Evolutionary conservation across 2,329 filamentous ascomycete genomes (phyloP), one percentile per base, ranked within the genome.

Genomic region (Ustulina deusta): DNA sequence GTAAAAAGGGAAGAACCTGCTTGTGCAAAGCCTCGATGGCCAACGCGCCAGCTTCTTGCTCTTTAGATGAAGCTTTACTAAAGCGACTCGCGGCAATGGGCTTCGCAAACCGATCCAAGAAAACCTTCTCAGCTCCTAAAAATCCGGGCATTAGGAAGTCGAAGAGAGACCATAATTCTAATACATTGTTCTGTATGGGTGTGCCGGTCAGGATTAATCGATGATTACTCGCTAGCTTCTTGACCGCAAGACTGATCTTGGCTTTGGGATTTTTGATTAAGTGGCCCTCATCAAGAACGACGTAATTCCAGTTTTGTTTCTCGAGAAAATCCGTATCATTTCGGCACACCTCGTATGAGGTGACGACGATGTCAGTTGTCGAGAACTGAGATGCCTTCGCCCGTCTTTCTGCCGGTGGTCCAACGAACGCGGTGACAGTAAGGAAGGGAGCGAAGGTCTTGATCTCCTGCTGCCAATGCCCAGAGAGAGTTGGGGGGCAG

Each of bases 111-210:
- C 94, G 90, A 79, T 97, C 95, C 72, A 97, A 85, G 82, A 97
- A 97, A n/a, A 97, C 93, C 82, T 97, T 97, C 69, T 89, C 94
- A 0, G 94, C 93, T 36, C 96, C 96, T 7, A 99, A 85, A 83
- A 99, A 99, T 1, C 96, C 97, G 2, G 97, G 96, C 96, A 99
- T 99, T 68, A 99, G 85, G 82, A 99, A 99, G 81, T 99, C 96
- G 77, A 99, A 99, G 4, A 99, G 85, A 0, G 95, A 98, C 95
- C 96, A 99, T 0, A 99, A 83, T 78, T 99, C 97, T 0, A 92
- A 91, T 29, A 99, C 82, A 70, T 97, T 98, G 79, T 99, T 99
- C 79, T 99, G 97, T 85, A 99, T 97, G 0, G 96, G 96, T 1
- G 96, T 99, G 46, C 96, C 96, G 0, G 96, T 99, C 4, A 99